Conservation (phyloP, 1,139 yeast genomes). For the Geotrichum citri-aurantii region DNA sequence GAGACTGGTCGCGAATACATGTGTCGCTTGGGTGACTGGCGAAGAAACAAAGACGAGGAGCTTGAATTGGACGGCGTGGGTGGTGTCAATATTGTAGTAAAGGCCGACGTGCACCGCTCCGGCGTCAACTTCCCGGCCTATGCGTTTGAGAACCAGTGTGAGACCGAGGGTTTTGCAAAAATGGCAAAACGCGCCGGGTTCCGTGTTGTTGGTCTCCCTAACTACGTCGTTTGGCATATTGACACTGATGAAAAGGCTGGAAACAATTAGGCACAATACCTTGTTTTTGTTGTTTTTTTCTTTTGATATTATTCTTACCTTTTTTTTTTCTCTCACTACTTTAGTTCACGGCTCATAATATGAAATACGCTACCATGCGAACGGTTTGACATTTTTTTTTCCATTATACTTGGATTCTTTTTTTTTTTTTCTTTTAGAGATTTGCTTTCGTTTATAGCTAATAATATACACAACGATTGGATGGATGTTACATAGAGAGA, state of each 20-base stretch:
- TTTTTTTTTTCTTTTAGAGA: not conserved
- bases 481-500: not conserved
- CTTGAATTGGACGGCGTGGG: slow-evolving; percentile 84
- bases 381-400: not conserved
- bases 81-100: slow-evolving; percentile 80
- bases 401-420: not conserved
- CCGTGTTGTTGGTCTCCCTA: slow-evolving; percentile 80
- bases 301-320: not conserved
- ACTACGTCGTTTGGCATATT: slow-evolving; percentile 71
- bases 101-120: slow-evolving; percentile 71
- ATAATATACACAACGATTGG: not conserved
- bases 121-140: slow-evolving; percentile 89
- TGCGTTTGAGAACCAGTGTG: slow-evolving; percentile 76
- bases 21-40: slow-evolving; percentile 53
- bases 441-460: not conserved
- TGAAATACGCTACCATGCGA: not conserved
- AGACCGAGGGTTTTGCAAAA: slow-evolving; percentile 84
- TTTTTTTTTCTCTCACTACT: not conserved
- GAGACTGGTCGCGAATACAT: slow-evolving; percentile 85
- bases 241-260: slow-evolving; percentile 19
- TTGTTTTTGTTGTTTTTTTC: not conserved
- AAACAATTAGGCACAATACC: not conserved
- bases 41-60: slow-evolving; percentile 60
- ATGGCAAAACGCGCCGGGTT: slow-evolving; percentile 78
- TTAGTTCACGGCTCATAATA: not conserved